phyloP scores from a whole-genome alignment of 805 yeast species.

The Blastobotrys parvus region DNA sequence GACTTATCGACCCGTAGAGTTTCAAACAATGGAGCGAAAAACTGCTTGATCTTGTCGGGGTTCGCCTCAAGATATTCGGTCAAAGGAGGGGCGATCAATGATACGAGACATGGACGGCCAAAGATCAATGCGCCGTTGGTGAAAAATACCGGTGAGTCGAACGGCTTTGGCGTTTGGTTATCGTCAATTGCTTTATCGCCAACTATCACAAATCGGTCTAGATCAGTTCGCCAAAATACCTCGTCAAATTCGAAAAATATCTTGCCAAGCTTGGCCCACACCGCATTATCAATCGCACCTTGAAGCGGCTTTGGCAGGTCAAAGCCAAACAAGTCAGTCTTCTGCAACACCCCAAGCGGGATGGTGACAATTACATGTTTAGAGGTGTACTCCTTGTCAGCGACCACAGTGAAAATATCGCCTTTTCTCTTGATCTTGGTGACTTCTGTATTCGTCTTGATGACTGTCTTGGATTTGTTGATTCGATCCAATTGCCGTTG shows the following conservation, averaged over 20 bases:
- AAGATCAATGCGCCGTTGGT: conserved; percentile 47
- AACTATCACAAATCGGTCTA: conserved; percentile 19
- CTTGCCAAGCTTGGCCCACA: conserved; percentile 66
- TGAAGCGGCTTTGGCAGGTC: conserved; percentile 35
- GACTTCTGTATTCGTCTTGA: conserved; percentile 39
- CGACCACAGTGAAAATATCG: background rate
- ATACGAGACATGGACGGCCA: conserved; percentile 46
- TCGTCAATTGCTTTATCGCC: conserved; percentile 19
- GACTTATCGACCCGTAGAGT: conserved; percentile 20
- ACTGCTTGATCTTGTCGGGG: conserved; percentile 48
- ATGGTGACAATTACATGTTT: conserved; percentile 61
- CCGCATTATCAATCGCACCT: conserved; percentile 40
- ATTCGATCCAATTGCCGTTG: conserved; percentile 35
- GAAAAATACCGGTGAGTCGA: conserved; percentile 35
- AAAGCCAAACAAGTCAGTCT: conserved; percentile 44
- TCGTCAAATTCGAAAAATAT: conserved; percentile 58
- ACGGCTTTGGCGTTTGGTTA: conserved; percentile 10
- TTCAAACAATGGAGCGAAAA: conserved; percentile 44
- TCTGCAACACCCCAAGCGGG: conserved; percentile 63
- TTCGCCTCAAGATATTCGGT: conserved; percentile 49
- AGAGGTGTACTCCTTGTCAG: background rate
- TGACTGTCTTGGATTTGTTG: conserved; percentile 27
- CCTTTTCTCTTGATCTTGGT: conserved; percentile 23
- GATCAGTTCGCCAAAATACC: conserved; percentile 44
- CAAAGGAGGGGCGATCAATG: conserved; percentile 66